Evolutionary conservation across 768 basidiomycete genomes (phyloP), one percentile per base, ranked within the genome.

Genomic region (Russula emetica): DNA sequence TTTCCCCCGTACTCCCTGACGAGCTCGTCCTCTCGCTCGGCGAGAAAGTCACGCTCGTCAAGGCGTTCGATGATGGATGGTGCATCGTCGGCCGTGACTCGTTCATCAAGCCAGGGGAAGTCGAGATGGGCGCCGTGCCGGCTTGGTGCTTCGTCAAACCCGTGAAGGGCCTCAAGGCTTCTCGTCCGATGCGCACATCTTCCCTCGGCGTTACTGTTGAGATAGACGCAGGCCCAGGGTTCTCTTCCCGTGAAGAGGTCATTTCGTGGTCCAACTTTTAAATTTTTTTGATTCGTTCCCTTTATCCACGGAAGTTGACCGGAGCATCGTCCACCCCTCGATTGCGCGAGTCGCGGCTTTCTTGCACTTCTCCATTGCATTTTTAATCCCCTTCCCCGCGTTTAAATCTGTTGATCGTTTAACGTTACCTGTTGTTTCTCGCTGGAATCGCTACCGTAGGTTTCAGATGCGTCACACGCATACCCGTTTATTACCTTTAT

Each of bases 1-100:
- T 89, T 71, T 78, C 76, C 59, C 85, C 90, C 9, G 79, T 88
- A 26, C 82, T 92, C 3, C 85, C 88, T 0, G 90, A 92, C 73
- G 90, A 92, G 71, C 77, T 92, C 30, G 74, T 84, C 38, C 63
- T 88, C 63, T 71, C 77, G 22, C 69, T 79, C 14, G 85, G 86
- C 44, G 88, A 92, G 71, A 76, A 76, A 40, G 74, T 92, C 47
- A 82, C 80, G 1, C 74, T 90, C 32, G 77, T 90, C 63, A 65
- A 83, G 64, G 83, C 83, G 5, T 88, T 85, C 69, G 86, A 91
- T 63, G 90, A 92, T 62, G 90, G 88, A 2, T 92, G 90, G 90
- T 89, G 86, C 68, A 78, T 88, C 57, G 86, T 88, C 57, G 84
- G 82, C 22, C 78, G 86, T 32, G 82, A 86, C 64, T 72, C 70